A percentile compares a stretch with the other conserved stretches of the same genome.
These are phyloP conservation scores for Vitis hybrid DNA, from an alignment of 177 flowering plant genomes.

Conservation along the genomic window DNA sequence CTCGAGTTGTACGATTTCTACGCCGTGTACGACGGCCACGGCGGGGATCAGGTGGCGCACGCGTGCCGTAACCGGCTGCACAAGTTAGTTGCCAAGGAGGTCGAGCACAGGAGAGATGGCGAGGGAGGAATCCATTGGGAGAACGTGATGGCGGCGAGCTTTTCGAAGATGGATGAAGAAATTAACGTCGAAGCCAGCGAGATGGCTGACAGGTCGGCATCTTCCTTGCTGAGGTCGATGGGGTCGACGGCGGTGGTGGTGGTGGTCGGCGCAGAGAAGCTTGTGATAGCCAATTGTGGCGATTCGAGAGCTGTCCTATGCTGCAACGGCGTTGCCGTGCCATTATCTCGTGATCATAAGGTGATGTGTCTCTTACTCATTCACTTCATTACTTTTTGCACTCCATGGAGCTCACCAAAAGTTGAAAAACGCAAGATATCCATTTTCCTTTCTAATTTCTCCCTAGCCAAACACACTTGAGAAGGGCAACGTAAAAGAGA, in stretches of 20 bases:
- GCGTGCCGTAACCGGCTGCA: conserved; percentile 39
- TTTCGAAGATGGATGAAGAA: conserved; percentile 38
- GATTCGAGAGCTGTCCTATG: conserved; percentile 45
- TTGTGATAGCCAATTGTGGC: conserved; percentile 53
- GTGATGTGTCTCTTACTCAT: conserved; percentile 15
- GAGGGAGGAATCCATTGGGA: conserved; percentile 31
- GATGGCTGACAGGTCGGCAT: neutral
- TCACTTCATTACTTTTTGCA: too few species aligned
- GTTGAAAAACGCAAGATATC: too few species aligned
- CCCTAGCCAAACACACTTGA: too few species aligned
- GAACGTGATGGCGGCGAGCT: conserved; percentile 31
- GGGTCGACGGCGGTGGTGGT: conserved; percentile 54
- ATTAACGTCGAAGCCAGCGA: conserved; percentile 11
- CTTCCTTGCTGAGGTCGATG: neutral
- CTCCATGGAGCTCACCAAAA: too few species aligned
- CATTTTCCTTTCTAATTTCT: too few species aligned
- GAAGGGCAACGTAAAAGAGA: too few species aligned
- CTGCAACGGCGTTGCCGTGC: conserved; percentile 28
- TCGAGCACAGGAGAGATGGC: conserved; percentile 3
- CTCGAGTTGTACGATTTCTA: conserved; percentile 27
- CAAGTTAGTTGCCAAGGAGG: conserved; percentile 28
- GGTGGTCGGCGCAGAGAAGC: conserved; percentile 31
- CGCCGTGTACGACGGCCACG: conserved; percentile 53
- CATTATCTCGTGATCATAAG: conserved; percentile 53
- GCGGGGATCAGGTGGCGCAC: conserved; percentile 34